Percentiles rank a stretch among this genome's conserved stretches.
Evolutionary conservation across 2,329 filamentous ascomycete genomes (phyloP).

Genomic region (Drechslerella coelobrocha): DNA sequence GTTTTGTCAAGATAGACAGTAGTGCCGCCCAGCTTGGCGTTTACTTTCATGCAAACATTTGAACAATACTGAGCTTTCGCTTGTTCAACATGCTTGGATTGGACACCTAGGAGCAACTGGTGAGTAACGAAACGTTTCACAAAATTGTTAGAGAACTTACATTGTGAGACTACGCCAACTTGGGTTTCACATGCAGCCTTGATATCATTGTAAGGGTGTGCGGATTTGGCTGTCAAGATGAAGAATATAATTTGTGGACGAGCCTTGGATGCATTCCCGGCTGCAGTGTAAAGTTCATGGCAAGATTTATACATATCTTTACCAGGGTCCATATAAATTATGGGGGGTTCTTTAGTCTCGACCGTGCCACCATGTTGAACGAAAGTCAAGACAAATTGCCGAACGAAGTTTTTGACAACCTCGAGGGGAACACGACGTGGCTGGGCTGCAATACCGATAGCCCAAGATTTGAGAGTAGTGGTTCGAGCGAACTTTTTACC

Average conservation of each 20-base stretch:
- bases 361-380: conserved; percentile 68
- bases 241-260: conserved; percentile 80
- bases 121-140: not conserved
- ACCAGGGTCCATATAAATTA: conserved; percentile 59
- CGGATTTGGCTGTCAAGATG: conserved; percentile 74
- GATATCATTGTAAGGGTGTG: conserved; percentile 77
- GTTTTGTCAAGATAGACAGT: conserved; percentile 65
- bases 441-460: conserved; percentile 65
- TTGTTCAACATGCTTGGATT: conserved; percentile 71
- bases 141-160: conserved; percentile 52
- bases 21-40: conserved; percentile 87
- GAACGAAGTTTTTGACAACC: conserved; percentile 64
- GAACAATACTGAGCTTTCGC: conserved; percentile 83
- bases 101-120: conserved; percentile 65
- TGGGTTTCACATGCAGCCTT: conserved; percentile 90
- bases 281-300: conserved; percentile 64
- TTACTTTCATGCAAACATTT: conserved; percentile 96
- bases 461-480: conserved; percentile 77
- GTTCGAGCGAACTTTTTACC: conserved; percentile 75
- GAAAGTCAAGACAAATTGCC: conserved; percentile 69
- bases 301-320: conserved; percentile 65
- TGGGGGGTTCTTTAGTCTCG: conserved; percentile 60
- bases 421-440: conserved; percentile 63
- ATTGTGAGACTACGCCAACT: conserved; percentile 80
- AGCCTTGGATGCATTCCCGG: conserved; percentile 64